Evolutionary conservation across 306 rosid genomes (phyloP).

Genomic region (Parietaria judaica): DNA sequence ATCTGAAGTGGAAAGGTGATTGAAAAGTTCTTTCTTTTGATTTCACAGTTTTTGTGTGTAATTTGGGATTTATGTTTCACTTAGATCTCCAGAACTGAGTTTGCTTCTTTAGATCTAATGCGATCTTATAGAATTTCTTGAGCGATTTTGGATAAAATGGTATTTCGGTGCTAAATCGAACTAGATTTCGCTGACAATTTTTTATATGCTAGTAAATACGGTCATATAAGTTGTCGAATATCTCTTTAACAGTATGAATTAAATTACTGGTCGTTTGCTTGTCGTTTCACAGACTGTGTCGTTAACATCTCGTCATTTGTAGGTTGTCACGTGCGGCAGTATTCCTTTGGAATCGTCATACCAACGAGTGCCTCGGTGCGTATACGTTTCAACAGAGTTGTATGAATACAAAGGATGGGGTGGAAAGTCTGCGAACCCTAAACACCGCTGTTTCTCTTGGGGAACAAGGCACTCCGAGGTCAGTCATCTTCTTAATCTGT

Average conservation of each 20-base stretch:
- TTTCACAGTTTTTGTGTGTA: no score
- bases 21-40: no score
- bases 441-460: slow-evolving; percentile 72
- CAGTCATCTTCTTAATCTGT: slow-evolving; percentile 21
- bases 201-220: no score
- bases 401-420: slow-evolving; percentile 76
- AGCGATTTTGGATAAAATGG: no score
- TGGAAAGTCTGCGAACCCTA: slow-evolving; percentile 70
- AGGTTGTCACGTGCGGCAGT: slow-evolving; percentile 99
- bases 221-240: no score
- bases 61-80: no score
- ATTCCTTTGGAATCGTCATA: slow-evolving; percentile 95
- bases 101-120: no score
- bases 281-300: slow-evolving; percentile 6
- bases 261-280: slow-evolving; percentile 5
- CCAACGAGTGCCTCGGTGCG: slow-evolving; percentile 79
- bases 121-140: no score
- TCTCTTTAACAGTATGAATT: not conserved
- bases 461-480: slow-evolving; percentile 85
- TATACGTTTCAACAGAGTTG: slow-evolving; percentile 74
- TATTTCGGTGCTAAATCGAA: no score
- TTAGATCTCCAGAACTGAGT: no score
- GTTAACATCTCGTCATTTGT: slow-evolving; percentile 20
- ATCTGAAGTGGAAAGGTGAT: no score
- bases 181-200: no score